These are phyloP conservation scores for Colletotrichum eremochloae DNA, from an alignment of 2,329 filamentous ascomycete species.

Conservation along the genomic window DNA sequence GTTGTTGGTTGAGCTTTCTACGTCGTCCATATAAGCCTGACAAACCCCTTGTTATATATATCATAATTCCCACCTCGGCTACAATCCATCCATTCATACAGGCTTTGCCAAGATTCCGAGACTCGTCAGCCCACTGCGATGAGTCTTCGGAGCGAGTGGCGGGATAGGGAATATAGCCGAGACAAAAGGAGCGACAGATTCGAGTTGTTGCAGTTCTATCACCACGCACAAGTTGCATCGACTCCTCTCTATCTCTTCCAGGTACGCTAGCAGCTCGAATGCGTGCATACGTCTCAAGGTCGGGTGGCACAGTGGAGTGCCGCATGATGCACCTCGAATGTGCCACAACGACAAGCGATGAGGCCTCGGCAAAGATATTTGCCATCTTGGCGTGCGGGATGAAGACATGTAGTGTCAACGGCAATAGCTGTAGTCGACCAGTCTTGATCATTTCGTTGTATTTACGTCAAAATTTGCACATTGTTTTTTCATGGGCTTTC, in stretches of 20 bases:
- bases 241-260: background rate
- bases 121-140: background rate
- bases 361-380: background rate
- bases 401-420: background rate
- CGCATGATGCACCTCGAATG: background rate
- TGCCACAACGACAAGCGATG: background rate
- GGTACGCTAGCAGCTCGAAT: background rate
- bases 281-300: background rate
- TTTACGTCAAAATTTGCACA: background rate
- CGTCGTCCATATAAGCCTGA: background rate
- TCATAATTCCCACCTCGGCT: background rate
- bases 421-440: no score
- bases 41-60: conserved; percentile 10
- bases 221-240: no score
- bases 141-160: background rate
- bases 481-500: background rate
- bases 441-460: background rate
- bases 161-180: no score
- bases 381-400: background rate
- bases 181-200: no score
- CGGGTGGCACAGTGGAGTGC: no score
- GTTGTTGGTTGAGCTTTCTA: background rate
- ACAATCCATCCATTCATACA: background rate
- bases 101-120: background rate
- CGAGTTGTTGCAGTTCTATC: no score